Percentiles rank a stretch among this genome's conserved stretches.
Evolutionary conservation across 495 filamentous ascomycete genomes (phyloP).

Genomic region (Hypoxylon fragiforme): DNA sequence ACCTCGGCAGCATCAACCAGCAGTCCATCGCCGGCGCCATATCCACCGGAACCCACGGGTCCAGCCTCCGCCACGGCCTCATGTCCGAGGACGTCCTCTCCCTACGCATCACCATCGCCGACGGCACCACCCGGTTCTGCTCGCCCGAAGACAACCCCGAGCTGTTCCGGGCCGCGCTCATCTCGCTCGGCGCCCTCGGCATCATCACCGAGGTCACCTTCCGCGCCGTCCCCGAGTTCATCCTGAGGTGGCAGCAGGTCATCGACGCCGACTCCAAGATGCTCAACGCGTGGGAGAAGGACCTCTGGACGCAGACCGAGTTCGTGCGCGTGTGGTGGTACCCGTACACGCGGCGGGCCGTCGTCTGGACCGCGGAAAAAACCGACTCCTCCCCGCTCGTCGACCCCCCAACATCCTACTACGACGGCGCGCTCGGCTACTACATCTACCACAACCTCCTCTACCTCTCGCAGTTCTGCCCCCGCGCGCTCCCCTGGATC

Average conservation of each 20-base stretch:
- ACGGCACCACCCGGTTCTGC: slow-evolving; percentile 75
- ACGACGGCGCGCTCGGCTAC: slow-evolving; percentile 78
- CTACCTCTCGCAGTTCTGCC: slow-evolving; percentile 74
- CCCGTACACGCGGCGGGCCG: slow-evolving; percentile 81
- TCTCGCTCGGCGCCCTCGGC: slow-evolving; percentile 86
- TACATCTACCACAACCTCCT: slow-evolving; percentile 88
- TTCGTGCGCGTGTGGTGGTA: slow-evolving; percentile 98
- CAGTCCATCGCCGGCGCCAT: slow-evolving; percentile 95
- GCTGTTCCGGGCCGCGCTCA: slow-evolving; percentile 84
- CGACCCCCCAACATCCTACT: slow-evolving; percentile 62
- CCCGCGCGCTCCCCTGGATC: slow-evolving; percentile 77
- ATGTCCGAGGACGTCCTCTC: slow-evolving; percentile 73
- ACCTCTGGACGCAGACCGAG: slow-evolving; percentile 81
- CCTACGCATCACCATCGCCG: slow-evolving; percentile 79
- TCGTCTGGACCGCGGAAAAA: slow-evolving; percentile 84
- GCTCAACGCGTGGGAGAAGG: slow-evolving; percentile 69
- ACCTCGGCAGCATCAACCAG: slow-evolving; percentile 90
- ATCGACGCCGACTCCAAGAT: slow-evolving; percentile 69
- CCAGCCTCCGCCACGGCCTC: slow-evolving; percentile 79
- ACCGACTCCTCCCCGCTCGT: slow-evolving; percentile 53
- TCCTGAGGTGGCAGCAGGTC: slow-evolving; percentile 82
- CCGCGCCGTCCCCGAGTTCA: slow-evolving; percentile 73
- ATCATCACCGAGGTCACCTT: slow-evolving; percentile 89
- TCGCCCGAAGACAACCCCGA: slow-evolving; percentile 69
- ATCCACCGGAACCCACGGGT: slow-evolving; percentile 90